Evolutionary conservation across 345 rosid species (phyloP), one percentile per base, ranked within the genome.

Genomic region (Brassica napus): DNA sequence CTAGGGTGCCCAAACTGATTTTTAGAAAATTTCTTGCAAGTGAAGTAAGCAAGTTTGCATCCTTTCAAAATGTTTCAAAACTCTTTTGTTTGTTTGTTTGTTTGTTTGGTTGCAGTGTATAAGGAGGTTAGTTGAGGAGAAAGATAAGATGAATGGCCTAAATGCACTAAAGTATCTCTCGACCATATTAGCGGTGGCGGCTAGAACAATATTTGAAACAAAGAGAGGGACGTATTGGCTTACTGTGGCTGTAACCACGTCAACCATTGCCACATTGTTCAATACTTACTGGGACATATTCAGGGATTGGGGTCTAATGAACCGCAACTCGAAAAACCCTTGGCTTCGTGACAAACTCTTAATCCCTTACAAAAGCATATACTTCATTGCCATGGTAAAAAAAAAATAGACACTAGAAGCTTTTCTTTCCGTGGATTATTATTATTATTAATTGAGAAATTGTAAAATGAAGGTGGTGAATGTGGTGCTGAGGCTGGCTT

Each of bases 331-430:
- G 5, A 85, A 59, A 16, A 93, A 93, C 84, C 88, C 89, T 15
- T 93, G 94, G 93, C 81, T 93, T 64, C 89, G 98, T 81, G 98
- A 93, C 60, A 90, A 91, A 77, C 93, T 93, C 55, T 32, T 86
- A 42, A 8, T 91, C 49, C 87, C 88, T 7, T 58, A 82, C 83
- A 86, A 59, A 81, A 82, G 84, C 47, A 81, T 90, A n/a, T 93
- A 93, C 83, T 91, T 78, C 69, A 8, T 82, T 49, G 98, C 88
- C 70, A 91, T 93, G 88, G 97, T 89, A n/a, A n/a, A n/a, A n/a
- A n/a, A n/a, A n/a, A n/a, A n/a, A n/a, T n/a, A n/a, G n/a, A n/a
- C n/a, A n/a, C n/a, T n/a, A n/a, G n/a, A n/a, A n/a, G n/a, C n/a
- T n/a, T 47, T 42, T 58, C 14, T 8, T 55, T 59, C 15, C 37